Evolutionary conservation across 768 basidiomycete genomes (phyloP).

Genomic region (Russula brevipes): DNA sequence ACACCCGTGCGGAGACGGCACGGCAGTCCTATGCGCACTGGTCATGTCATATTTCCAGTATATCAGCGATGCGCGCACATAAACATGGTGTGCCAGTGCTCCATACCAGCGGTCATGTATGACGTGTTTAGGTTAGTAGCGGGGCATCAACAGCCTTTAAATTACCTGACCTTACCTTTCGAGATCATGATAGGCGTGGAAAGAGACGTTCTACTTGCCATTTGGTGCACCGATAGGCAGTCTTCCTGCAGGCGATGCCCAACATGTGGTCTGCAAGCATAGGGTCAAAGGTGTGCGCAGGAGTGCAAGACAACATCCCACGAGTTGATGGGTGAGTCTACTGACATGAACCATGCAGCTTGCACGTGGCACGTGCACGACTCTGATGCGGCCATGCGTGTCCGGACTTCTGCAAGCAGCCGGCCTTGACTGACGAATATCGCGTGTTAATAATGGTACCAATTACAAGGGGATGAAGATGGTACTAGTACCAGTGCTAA

Average conservation of each 20-base stretch:
- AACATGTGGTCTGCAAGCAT: not conserved
- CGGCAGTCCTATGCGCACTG: not conserved
- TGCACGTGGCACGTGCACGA: constrained; percentile 15
- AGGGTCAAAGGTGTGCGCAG: not conserved
- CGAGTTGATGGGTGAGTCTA: not conserved
- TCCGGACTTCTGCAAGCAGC: not conserved
- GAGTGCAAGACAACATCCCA: not conserved
- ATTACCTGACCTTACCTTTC: not conserved
- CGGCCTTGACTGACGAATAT: not conserved
- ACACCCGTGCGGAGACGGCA: constrained; percentile 5
- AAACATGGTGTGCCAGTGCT: not conserved
- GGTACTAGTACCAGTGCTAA: not conserved
- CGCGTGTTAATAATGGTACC: not conserved
- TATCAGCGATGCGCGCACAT: not conserved
- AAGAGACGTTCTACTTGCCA: not conserved
- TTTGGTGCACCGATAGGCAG: not conserved
- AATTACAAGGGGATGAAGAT: not conserved
- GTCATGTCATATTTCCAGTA: not conserved
- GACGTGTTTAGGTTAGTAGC: not conserved
- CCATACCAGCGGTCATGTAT: not conserved
- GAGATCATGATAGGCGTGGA: not conserved
- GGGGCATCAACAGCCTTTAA: not conserved
- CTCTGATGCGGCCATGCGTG: not conserved
- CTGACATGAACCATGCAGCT: not conserved
- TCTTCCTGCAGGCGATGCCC: not conserved